A percentile compares a stretch with the other conserved stretches of the same genome.
Conservation (phyloP, 2,329 filamentous ascomycete species). For the Xylariaceae sp. region DNA sequence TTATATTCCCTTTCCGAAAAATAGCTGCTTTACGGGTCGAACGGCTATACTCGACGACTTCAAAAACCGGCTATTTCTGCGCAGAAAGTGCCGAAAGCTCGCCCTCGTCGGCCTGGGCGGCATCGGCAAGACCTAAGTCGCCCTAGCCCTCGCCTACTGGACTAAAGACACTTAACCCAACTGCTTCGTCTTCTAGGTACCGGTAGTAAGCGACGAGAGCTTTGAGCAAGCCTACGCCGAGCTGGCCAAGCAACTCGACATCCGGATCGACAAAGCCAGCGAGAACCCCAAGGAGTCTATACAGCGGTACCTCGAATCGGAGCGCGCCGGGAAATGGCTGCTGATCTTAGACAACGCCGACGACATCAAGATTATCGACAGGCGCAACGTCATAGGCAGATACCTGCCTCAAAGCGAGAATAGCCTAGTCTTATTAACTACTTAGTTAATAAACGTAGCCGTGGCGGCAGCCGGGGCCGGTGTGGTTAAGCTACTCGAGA, state of each 20-base stretch:
- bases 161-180: constrained; percentile 30
- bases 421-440: constrained; percentile 37
- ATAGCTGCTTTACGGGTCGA: background rate
- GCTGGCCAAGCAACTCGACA: constrained; percentile 24
- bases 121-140: constrained; percentile 39
- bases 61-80: constrained; percentile 6
- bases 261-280: background rate
- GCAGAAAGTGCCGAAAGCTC: background rate
- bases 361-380: constrained; percentile 27
- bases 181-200: constrained; percentile 43
- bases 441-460: constrained; percentile 31
- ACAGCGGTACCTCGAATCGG: constrained; percentile 25
- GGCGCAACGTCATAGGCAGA: constrained; percentile 18
- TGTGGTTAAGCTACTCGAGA: constrained; percentile 29
- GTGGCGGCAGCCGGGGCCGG: constrained; percentile 22
- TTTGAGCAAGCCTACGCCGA: constrained; percentile 38
- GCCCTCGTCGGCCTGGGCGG: constrained; percentile 38
- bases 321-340: constrained; percentile 34
- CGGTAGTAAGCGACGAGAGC: constrained; percentile 34
- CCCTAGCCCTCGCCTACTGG: constrained; percentile 38
- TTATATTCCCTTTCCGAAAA: background rate
- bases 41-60: background rate
- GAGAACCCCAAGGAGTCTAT: constrained; percentile 9
- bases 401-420: constrained; percentile 33
- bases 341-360: constrained; percentile 43